Conservation (phyloP, 805 yeast genomes). For the Saitoella complicata region DNA sequence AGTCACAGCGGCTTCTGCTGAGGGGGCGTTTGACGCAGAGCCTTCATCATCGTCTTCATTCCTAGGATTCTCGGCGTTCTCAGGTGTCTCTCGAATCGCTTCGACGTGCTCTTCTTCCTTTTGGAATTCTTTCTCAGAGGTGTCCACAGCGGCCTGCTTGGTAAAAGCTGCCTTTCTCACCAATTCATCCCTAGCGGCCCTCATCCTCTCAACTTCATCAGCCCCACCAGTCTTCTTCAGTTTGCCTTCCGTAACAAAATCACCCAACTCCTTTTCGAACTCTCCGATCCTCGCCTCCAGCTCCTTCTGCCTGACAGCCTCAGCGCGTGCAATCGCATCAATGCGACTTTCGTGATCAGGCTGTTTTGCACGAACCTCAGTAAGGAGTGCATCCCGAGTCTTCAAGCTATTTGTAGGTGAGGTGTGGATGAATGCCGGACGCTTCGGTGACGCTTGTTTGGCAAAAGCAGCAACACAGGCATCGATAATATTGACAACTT, state of each 20-base stretch:
- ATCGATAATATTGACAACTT: not conserved
- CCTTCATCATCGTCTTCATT: too few relatives aligned
- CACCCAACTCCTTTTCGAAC: constrained; percentile 73
- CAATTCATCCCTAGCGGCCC: constrained; percentile 53
- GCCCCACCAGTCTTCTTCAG: constrained; percentile 78
- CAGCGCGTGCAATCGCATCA: constrained; percentile 82
- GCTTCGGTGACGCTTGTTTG: constrained; percentile 14
- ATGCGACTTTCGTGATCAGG: constrained; percentile 77
- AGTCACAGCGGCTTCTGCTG: too few relatives aligned
- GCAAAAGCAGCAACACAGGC: constrained; percentile 17
- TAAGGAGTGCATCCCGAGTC: constrained; percentile 49
- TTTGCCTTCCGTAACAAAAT: constrained; percentile 62
- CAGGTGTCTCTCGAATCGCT: too few relatives aligned
- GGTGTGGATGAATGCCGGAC: not conserved
- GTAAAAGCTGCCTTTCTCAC: constrained; percentile 32
- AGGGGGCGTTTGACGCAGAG: too few relatives aligned
- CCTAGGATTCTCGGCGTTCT: too few relatives aligned
- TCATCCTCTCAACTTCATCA: constrained; percentile 60
- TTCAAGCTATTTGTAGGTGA: not conserved
- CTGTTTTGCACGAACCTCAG: constrained; percentile 58
- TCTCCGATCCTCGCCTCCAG: constrained; percentile 42
- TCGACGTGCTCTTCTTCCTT: too few relatives aligned
- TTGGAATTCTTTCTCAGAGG: too few relatives aligned
- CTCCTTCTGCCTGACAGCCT: constrained; percentile 59
- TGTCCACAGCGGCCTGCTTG: too few relatives aligned